Base-by-base conservation (phyloP, 75 land plant genomes). In the Chamaecyparis obtusa region DNA sequence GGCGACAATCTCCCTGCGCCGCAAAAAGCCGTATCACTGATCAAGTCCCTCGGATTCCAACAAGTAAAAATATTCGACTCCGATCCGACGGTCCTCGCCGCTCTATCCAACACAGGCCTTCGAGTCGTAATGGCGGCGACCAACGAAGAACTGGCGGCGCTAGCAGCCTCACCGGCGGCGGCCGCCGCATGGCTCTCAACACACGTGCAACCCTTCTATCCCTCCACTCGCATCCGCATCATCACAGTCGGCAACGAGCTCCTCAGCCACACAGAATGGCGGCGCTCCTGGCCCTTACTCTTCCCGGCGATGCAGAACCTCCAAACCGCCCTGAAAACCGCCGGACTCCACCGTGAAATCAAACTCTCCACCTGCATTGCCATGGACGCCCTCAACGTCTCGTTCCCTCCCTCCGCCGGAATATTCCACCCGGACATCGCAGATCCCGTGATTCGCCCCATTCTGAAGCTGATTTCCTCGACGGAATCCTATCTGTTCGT, bases 191-290 rank as follows among this genome's bases (percentile, higher is more conserved):
- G 98, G 98, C 54, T 97, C 17, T n/a, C 82, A 27, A 32, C 87
- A 44, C 88, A 88, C 56, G 57, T 97, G 87, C 4, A 78, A 13
- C 93, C 94, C 21, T 91, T 88, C 89, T 30, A 88, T 13, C 95
- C 94, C 55, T 85, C 92, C 15, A 91, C 96, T 77, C 82, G 77
- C 83, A 88, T 95, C 87, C 83, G 89, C 36, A 86, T 90, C 90
- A 93, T 95, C 78, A 88, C 92, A 4, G 97, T 94, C 46, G 95
- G 95, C 0, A 95, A 95, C 85, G 95, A 95, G 87, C 88, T 92
- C 0, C 85, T 91, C 46, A 89, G 95, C 33, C 83, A 56, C 88
- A 64, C 85, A 79, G 81, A 81, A 13, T 71, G 84, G 39, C 72
- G 85, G 43, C 39, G 46, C 48, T 87, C 89, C 3, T 89, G 92